A percentile compares a stretch with the other conserved stretches of the same genome.
phyloP scores from a whole-genome alignment of 1,284 basidiomycete genomes.

The Cutaneotrichosporon sp. region DNA sequence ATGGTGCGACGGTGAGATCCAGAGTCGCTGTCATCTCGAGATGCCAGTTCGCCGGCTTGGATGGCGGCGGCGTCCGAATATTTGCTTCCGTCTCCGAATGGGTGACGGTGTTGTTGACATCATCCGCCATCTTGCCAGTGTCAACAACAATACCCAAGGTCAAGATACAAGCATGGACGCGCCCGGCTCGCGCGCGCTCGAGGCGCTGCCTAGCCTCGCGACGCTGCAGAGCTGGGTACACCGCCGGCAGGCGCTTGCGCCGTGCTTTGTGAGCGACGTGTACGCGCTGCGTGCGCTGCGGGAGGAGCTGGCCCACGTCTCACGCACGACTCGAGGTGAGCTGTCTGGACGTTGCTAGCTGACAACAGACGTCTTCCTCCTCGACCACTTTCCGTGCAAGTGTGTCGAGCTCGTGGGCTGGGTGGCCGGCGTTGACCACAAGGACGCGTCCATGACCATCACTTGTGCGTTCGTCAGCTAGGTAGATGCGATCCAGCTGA shows the following conservation, averaged over 20 bases:
- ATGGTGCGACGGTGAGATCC: slow-evolving; percentile 16
- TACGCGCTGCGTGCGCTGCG: slow-evolving; percentile 28
- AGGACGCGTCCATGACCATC: slow-evolving; percentile 34
- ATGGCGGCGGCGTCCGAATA: slow-evolving; percentile 5
- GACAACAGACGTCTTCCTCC: slow-evolving; percentile 40
- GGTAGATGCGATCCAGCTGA: too few relatives aligned
- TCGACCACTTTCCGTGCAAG: slow-evolving; percentile 40
- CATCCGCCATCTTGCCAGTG: neutral
- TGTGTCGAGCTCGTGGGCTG: slow-evolving; percentile 47
- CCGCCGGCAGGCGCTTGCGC: slow-evolving; percentile 40
- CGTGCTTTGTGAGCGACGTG: slow-evolving; percentile 43
- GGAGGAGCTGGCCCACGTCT: slow-evolving; percentile 7
- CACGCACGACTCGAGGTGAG: slow-evolving; percentile 18
- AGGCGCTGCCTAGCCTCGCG: slow-evolving; percentile 26
- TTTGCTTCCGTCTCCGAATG: slow-evolving; percentile 11
- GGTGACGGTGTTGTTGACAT: slow-evolving; percentile 14
- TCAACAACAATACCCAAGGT: neutral
- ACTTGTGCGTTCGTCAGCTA: slow-evolving; percentile 23
- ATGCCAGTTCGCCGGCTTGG: neutral
- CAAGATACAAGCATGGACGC: slow-evolving; percentile 14
- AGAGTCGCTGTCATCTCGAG: neutral
- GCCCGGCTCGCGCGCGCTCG: slow-evolving; percentile 11
- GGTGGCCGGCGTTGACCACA: slow-evolving; percentile 46
- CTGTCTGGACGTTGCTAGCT: neutral
- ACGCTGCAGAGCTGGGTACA: slow-evolving; percentile 40